Evolutionary conservation across 208 protist genomes (phyloP).

Genomic region (Tritrichomonas foetus): DNA sequence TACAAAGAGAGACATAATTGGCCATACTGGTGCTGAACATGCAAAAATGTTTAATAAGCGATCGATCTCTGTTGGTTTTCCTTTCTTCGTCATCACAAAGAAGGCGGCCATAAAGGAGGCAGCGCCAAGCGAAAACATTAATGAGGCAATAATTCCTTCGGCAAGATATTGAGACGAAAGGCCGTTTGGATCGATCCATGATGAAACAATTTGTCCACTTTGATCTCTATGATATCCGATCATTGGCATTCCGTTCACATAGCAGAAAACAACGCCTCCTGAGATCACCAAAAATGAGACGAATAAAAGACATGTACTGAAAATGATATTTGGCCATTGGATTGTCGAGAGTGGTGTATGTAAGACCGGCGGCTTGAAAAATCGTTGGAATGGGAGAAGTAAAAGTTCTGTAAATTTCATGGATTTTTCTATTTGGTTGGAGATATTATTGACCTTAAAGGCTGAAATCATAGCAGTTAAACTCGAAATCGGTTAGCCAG

Average conservation of each 20-base stretch:
- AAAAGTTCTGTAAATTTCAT: background rate
- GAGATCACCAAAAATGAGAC: background rate
- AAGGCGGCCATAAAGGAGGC: background rate
- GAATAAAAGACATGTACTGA: background rate
- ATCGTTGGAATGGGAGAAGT: background rate
- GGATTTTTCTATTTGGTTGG: too few relatives aligned
- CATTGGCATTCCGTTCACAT: background rate
- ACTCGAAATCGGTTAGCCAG: too few relatives aligned
- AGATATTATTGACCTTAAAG: background rate
- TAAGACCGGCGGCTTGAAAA: background rate
- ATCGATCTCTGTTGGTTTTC: too few relatives aligned
- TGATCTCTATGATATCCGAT: background rate
- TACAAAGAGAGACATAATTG: background rate
- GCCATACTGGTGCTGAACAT: background rate
- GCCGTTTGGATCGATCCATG: background rate
- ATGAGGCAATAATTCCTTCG: background rate
- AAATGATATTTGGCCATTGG: background rate
- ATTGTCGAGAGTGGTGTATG: background rate
- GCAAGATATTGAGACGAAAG: background rate
- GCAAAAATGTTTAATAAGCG: background rate
- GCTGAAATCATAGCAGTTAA: too few relatives aligned
- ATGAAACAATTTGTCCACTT: background rate
- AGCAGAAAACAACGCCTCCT: background rate
- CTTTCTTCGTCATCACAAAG: background rate
- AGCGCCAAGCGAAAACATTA: background rate